Base-by-base conservation (phyloP, 345 rosid species). In the Gossypium ekmanianum region DNA sequence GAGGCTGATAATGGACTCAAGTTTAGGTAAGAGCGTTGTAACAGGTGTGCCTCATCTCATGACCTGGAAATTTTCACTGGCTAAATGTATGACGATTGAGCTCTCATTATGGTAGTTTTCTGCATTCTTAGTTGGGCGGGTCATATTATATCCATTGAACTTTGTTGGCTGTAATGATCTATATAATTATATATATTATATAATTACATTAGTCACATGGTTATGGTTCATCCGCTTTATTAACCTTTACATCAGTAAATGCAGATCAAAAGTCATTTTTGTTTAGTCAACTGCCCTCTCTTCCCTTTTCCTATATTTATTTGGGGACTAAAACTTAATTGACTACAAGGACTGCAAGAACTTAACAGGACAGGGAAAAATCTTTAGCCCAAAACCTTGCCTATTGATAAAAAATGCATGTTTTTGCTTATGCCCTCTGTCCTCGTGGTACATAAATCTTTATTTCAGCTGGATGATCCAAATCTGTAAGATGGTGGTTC, bases 1-100 rank as follows among this genome's bases (percentile, higher is more conserved):
- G 98, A 94, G 87, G 97, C 97, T 8, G 83, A 80, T 44, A 94
- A 94, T 81, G 98, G 98, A 80, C 78, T 84, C 75, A 92, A 83
- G 85, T 92, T 94, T 83, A 88, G 95, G 97, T 94, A 87, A 83
- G 83, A 78, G 73, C 16, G 43, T 65, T n/a, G 27, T 80, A 11
- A 62, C 34, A 47, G 65, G 48, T 69, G 26, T 59, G 64, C 41
- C 62, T 59, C 39, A 26, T 50, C 17, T 55, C 2, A 13, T 56
- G 45, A 52, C 24, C 4, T 64, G 1, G 2, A 51, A 45, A 41
- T 43, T 47, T 61, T 17, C 27, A 52, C 20, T 66, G 71, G 45
- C 26, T 51, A 17, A 3, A 51, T 29, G 55, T 51, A 51, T 69
- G 47, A 29, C 24, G 29, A 27, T 69, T 10, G 55, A 27, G 56